Percentiles rank a stretch among this genome's conserved stretches.
Evolutionary conservation across 2,329 filamentous ascomycete genomes (phyloP).

Genomic region (Clonostachys chloroleuca): DNA sequence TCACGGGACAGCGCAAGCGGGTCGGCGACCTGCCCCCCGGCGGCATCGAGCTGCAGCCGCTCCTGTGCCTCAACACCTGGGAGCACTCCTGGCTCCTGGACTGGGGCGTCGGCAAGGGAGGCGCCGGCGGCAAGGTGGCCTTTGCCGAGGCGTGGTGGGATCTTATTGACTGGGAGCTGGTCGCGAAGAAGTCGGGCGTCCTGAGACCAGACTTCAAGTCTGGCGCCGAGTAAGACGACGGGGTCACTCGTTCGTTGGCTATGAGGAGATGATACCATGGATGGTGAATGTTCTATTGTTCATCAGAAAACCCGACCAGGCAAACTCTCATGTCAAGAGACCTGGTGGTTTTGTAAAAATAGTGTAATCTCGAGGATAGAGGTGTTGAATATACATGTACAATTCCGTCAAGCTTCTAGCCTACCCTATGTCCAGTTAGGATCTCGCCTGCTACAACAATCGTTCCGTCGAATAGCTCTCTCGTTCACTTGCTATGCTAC

Average conservation of each 20-base stretch:
- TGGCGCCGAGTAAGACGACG: neutral
- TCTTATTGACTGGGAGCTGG: constrained; percentile 77
- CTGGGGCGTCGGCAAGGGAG: constrained; percentile 56
- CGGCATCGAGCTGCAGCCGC: constrained; percentile 64
- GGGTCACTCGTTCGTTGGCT: neutral
- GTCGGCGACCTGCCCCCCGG: constrained; percentile 49
- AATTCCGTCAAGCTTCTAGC: no score
- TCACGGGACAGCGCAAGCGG: constrained; percentile 18
- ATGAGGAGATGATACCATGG: no score
- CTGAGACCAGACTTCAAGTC: constrained; percentile 1
- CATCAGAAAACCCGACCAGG: no score
- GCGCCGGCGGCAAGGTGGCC: constrained; percentile 66
- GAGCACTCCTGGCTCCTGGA: constrained; percentile 89
- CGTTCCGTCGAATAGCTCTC: no score
- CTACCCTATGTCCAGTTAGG: no score
- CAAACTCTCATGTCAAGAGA: no score
- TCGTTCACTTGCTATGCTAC: no score
- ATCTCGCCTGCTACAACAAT: no score
- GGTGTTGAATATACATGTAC: no score
- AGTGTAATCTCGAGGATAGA: no score
- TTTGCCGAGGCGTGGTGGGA: constrained; percentile 87
- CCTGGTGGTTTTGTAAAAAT: no score
- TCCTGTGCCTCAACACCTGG: constrained; percentile 94
- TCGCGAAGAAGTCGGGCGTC: constrained; percentile 38
- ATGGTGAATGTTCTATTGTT: no score